Evolutionary conservation across 2,329 filamentous ascomycete genomes (phyloP).

Genomic region (Epichloe bromicola): DNA sequence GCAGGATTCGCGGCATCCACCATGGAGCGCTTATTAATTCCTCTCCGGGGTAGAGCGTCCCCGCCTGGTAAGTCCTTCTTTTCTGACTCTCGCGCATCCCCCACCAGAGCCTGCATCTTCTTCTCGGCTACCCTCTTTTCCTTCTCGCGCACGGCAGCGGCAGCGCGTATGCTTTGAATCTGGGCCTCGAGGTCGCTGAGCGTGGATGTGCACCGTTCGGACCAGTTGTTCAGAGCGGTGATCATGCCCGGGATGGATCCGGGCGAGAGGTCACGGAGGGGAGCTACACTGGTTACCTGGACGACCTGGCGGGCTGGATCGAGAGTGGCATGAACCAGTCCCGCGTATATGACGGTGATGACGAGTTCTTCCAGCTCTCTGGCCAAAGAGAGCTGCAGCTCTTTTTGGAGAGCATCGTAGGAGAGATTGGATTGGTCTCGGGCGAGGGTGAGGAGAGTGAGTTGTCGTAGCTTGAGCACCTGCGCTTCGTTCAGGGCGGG

Average conservation of each 20-base stretch:
- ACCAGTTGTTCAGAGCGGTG: constrained; percentile 58
- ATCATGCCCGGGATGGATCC: constrained; percentile 58
- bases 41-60: constrained; percentile 15
- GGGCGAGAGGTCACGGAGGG: constrained; percentile 74
- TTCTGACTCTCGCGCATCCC: constrained; percentile 30
- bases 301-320: constrained; percentile 66
- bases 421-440: constrained; percentile 53
- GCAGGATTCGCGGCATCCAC: constrained; percentile 30
- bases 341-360: constrained; percentile 76
- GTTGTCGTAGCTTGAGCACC: constrained; percentile 73
- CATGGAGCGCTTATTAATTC: constrained; percentile 22
- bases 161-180: constrained; percentile 50
- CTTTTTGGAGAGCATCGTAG: constrained; percentile 54
- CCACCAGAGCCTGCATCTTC: constrained; percentile 35
- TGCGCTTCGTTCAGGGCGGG: constrained; percentile 63
- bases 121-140: constrained; percentile 35
- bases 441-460: constrained; percentile 75
- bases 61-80: constrained; percentile 15
- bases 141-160: constrained; percentile 39
- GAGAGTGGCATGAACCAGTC: constrained; percentile 68
- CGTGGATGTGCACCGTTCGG: constrained; percentile 60
- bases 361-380: constrained; percentile 75
- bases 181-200: constrained; percentile 65
- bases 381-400: constrained; percentile 52
- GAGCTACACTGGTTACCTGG: constrained; percentile 67